Evolutionary conservation across 768 basidiomycete genomes (phyloP).

Genomic region (Mycena pura): DNA sequence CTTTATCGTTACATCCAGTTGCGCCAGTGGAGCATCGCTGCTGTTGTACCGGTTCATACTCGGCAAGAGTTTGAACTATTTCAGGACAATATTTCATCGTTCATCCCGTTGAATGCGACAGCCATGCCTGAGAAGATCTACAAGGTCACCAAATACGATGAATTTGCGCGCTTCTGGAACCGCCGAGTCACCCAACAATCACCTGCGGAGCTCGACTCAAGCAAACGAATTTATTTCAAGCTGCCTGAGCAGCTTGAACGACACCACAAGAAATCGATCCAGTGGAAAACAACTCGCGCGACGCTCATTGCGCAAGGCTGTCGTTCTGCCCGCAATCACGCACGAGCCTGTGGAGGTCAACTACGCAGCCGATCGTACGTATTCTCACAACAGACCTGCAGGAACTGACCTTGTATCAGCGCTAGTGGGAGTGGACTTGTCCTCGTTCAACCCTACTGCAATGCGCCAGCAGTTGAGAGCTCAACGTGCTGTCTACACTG

Average conservation of each 20-base stretch:
- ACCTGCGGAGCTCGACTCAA: background rate
- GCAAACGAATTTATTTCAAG: slow-evolving; percentile 27
- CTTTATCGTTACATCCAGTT: slow-evolving; percentile 22
- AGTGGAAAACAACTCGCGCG: slow-evolving; percentile 13
- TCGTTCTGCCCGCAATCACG: slow-evolving; percentile 5
- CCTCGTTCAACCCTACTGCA: slow-evolving; percentile 8
- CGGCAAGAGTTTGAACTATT: slow-evolving; percentile 16
- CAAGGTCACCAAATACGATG: slow-evolving; percentile 14
- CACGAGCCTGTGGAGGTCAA: slow-evolving; percentile 2
- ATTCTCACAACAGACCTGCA: background rate
- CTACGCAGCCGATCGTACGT: slow-evolving; percentile 1
- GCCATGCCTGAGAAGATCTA: slow-evolving; percentile 2
- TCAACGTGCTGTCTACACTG: background rate
- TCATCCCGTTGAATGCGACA: background rate
- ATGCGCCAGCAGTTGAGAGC: background rate
- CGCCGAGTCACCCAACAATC: slow-evolving; percentile 10
- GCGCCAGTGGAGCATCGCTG: slow-evolving; percentile 13
- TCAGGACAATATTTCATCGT: background rate
- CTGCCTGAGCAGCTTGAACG: slow-evolving; percentile 24
- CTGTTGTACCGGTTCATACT: slow-evolving; percentile 24
- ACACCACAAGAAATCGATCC: slow-evolving; percentile 23
- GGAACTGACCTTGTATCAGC: background rate
- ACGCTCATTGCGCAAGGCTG: slow-evolving; percentile 4
- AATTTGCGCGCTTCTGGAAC: slow-evolving; percentile 24
- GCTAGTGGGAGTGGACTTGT: background rate